Evolutionary conservation across 257 asterid species (phyloP).

Genomic region (Solanum rostratum): DNA sequence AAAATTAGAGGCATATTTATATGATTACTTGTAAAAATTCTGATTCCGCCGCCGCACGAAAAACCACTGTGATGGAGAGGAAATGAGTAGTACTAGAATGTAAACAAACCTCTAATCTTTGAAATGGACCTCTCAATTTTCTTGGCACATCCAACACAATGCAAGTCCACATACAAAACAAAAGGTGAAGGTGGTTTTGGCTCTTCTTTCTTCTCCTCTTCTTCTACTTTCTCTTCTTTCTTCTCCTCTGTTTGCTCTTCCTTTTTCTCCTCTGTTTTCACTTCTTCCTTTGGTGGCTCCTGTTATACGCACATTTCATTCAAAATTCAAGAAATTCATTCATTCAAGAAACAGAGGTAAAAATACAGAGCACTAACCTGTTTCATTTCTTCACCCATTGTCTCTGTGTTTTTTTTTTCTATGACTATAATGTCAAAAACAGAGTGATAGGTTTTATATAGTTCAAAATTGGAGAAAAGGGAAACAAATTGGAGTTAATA

Average conservation of each 20-base stretch:
- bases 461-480: slow-evolving; percentile 7
- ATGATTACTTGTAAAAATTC: not conserved
- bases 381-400: slow-evolving; percentile 66
- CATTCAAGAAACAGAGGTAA: not conserved
- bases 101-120: slow-evolving; percentile 52
- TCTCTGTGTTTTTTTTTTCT: not conserved
- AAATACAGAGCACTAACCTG: slow-evolving; percentile 20
- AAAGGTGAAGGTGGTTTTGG: slow-evolving; percentile 54
- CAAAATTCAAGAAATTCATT: not conserved
- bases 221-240: slow-evolving; percentile 18
- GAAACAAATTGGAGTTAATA: slow-evolving; percentile 23
- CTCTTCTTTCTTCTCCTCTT: slow-evolving; percentile 31
- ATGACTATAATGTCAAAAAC: not conserved
- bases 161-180: slow-evolving; percentile 64
- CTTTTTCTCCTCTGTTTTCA: slow-evolving; percentile 27
- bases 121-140: slow-evolving; percentile 62
- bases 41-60: not conserved
- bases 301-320: not conserved
- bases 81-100: not conserved
- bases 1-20: not conserved
- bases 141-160: slow-evolving; percentile 84
- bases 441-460: not conserved
- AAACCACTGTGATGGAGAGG: too few relatives aligned
- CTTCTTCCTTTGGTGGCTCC: slow-evolving; percentile 32
- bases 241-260: slow-evolving; percentile 19